These are phyloP conservation scores for Xylaria sp. DNA, from an alignment of 2,329 filamentous ascomycete species.

Conservation along the genomic window DNA sequence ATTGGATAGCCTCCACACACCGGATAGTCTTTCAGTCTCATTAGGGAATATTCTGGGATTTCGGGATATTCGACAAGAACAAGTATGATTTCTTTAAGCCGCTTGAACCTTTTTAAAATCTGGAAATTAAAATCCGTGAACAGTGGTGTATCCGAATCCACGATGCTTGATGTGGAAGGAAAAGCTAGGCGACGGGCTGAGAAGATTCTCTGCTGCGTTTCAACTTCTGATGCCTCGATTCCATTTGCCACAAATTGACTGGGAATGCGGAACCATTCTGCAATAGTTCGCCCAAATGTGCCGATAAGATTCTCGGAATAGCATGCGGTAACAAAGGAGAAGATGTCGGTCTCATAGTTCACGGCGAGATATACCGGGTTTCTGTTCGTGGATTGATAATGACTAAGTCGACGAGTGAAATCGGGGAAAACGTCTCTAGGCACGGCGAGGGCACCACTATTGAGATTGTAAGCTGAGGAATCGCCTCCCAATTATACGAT, in stretches of 20 bases:
- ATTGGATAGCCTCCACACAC: not conserved
- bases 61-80: not conserved
- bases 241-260: no score
- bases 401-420: not conserved
- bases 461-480: not conserved
- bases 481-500: not conserved
- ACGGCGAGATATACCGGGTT: not conserved
- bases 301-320: not conserved
- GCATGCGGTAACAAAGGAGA: not conserved
- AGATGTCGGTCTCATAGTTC: not conserved
- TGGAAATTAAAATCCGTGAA: not conserved
- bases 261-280: not conserved
- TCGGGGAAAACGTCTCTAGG: not conserved
- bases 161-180: no score
- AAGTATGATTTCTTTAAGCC: constrained; percentile 2
- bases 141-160: no score
- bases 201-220: not conserved
- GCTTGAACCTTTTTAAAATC: not conserved
- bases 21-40: not conserved
- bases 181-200: constrained; percentile 2
- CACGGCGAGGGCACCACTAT: not conserved
- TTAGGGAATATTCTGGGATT: not conserved
- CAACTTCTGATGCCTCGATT: not conserved
- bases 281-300: not conserved
- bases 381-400: not conserved